phyloP scores from a whole-genome alignment of 129 eudicot species.

The Tagetes patula region DNA sequence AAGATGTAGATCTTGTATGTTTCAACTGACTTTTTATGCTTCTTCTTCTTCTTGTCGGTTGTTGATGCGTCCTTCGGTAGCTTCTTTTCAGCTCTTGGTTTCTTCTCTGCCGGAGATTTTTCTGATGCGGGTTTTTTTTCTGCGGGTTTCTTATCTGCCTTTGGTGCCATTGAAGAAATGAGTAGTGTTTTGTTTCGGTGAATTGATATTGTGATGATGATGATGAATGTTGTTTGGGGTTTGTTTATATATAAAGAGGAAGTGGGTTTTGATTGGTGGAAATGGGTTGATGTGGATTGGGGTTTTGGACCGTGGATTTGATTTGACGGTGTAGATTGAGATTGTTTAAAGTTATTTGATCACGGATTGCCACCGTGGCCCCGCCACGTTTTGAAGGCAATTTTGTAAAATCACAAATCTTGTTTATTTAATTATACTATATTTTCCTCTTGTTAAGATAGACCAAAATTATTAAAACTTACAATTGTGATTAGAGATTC shows the following conservation, averaged over 20 bases:
- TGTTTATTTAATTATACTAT: no score
- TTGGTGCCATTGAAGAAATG: neutral
- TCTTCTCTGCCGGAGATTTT: constrained; percentile 36
- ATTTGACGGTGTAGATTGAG: neutral
- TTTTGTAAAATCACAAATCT: no score
- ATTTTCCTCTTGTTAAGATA: no score
- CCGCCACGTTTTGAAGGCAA: no score
- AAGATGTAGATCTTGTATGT: constrained; percentile 38
- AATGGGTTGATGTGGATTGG: neutral
- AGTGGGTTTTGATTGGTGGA: neutral
- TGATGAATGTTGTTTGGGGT: neutral
- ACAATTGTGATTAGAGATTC: no score
- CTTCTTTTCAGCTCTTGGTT: constrained; percentile 58
- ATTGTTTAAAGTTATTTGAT: no score
- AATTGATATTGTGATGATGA: no score
- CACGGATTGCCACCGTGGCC: neutral
- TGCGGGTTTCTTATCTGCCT: constrained; percentile 46
- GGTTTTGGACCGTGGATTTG: neutral
- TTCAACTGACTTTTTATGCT: constrained; percentile 31
- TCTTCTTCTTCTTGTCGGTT: constrained; percentile 36
- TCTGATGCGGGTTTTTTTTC: no score
- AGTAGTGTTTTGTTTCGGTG: neutral
- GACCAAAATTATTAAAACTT: no score
- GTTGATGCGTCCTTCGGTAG: constrained; percentile 47
- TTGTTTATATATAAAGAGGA: neutral